Percentiles rank a stretch among this genome's conserved stretches.
phyloP scores from a whole-genome alignment of 2,329 filamentous ascomycete genomes.

The Colletotrichum caudatum region DNA sequence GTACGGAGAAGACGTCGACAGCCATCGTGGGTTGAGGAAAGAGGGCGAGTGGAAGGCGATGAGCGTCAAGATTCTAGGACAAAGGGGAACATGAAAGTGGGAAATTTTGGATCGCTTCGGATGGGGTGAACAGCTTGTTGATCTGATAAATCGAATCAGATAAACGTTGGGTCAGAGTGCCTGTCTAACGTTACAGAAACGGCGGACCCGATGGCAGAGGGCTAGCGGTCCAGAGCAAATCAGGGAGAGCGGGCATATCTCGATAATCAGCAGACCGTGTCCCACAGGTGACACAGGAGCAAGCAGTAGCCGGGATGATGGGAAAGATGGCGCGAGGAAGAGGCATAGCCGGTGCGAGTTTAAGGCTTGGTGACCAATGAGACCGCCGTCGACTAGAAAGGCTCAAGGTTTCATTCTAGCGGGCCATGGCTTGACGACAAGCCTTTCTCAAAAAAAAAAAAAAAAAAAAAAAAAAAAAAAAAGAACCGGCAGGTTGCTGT shows the following conservation, averaged over 20 bases:
- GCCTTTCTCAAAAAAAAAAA: slow-evolving; percentile 4
- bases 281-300: background rate
- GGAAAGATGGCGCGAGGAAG: slow-evolving; percentile 24
- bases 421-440: slow-evolving; percentile 8
- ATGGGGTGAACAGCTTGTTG: slow-evolving; percentile 4
- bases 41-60: background rate
- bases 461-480: too few species aligned
- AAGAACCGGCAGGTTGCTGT: background rate
- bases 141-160: slow-evolving; percentile 37
- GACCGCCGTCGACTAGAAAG: background rate
- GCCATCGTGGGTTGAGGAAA: slow-evolving; percentile 59
- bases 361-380: slow-evolving; percentile 4
- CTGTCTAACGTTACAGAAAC: slow-evolving; percentile 1
- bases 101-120: slow-evolving; percentile 7
- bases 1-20: slow-evolving; percentile 79
- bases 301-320: slow-evolving; percentile 3
- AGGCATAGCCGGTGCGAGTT: slow-evolving; percentile 6
- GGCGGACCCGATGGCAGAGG: slow-evolving; percentile 12
- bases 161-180: slow-evolving; percentile 23
- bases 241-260: slow-evolving; percentile 17
- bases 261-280: slow-evolving; percentile 30
- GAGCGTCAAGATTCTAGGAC: background rate
- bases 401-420: slow-evolving; percentile 11
- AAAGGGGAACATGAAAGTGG: background rate
- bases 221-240: slow-evolving; percentile 20